These are phyloP conservation scores for Lunularia cruciata DNA, from an alignment of 225 moss, liverwort and hornwort genomes.

Conservation along the genomic window DNA sequence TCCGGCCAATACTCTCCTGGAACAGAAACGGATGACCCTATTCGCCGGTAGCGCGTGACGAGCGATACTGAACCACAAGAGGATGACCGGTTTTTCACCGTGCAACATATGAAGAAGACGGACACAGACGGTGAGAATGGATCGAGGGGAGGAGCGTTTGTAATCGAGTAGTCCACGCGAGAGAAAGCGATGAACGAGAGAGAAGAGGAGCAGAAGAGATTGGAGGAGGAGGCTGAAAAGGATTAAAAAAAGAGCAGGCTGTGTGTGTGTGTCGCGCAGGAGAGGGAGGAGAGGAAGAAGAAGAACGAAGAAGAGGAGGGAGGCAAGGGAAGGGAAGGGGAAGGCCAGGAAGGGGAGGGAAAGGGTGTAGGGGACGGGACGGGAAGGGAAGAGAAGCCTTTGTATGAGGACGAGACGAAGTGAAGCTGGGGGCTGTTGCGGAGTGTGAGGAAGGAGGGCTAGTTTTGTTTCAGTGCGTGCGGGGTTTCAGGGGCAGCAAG, in stretches of 20 bases:
- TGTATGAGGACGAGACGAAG: not conserved
- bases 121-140: too few relatives aligned
- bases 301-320: slow-evolving; percentile 3
- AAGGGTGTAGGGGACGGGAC: not conserved
- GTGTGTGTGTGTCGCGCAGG: not conserved
- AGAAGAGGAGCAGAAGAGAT: not conserved
- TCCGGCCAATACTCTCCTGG: too few relatives aligned
- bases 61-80: too few relatives aligned
- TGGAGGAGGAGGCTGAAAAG: not conserved
- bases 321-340: not conserved
- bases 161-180: too few relatives aligned
- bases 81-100: too few relatives aligned
- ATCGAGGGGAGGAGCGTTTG: too few relatives aligned
- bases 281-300: not conserved
- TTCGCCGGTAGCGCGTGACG: too few relatives aligned
- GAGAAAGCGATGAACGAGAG: too few relatives aligned
- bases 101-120: too few relatives aligned
- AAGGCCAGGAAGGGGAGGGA: not conserved
- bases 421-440: not conserved
- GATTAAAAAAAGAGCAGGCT: too few relatives aligned
- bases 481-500: slow-evolving; percentile 13
- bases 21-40: too few relatives aligned
- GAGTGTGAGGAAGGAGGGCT: too few relatives aligned
- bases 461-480: slow-evolving; percentile 15
- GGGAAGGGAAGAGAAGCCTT: not conserved